phyloP scores from a whole-genome alignment of 805 yeast species.

The Wickerhamomyces pijperi region DNA sequence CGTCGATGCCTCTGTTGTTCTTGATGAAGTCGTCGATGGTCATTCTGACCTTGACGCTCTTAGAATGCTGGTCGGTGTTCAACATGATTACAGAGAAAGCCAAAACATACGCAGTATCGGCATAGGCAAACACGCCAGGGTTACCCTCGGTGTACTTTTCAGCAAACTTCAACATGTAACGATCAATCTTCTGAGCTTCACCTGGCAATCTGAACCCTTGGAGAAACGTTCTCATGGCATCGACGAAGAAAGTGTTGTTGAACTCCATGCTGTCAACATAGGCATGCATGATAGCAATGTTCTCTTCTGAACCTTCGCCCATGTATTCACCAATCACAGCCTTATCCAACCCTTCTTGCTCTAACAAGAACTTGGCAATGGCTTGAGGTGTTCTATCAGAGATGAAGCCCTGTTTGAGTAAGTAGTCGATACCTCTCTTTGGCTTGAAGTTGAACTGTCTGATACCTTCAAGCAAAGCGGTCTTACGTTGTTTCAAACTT shows the following conservation, averaged over 20 bases:
- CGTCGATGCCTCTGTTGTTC: conserved; percentile 88
- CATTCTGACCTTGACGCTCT: conserved; percentile 81
- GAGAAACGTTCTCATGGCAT: conserved; percentile 72
- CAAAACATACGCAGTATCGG: conserved; percentile 87
- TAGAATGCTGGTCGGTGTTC: conserved; percentile 89
- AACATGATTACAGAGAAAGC: conserved; percentile 88
- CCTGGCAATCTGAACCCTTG: conserved; percentile 94
- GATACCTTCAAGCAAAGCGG: conserved; percentile 67
- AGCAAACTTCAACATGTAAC: conserved; percentile 95
- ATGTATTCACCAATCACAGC: conserved; percentile 80
- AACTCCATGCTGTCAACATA: conserved; percentile 87
- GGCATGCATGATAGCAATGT: conserved; percentile 80
- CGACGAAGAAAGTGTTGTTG: conserved; percentile 56
- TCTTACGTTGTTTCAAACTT: conserved; percentile 70
- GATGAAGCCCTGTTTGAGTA: conserved; percentile 57
- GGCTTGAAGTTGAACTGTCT: conserved; percentile 78
- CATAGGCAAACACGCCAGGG: conserved; percentile 78
- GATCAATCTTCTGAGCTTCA: conserved; percentile 94
- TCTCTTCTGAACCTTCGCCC: conserved; percentile 77
- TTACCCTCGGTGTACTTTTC: conserved; percentile 83
- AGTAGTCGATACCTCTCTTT: conserved; percentile 58
- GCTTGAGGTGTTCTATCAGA: conserved; percentile 46
- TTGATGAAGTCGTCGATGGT: conserved; percentile 74
- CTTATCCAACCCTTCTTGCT: conserved; percentile 72
- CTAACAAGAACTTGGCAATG: conserved; percentile 66